These are phyloP conservation scores for Cladosporium velox DNA, from an alignment of 2,329 filamentous ascomycete genomes.

Conservation along the genomic window DNA sequence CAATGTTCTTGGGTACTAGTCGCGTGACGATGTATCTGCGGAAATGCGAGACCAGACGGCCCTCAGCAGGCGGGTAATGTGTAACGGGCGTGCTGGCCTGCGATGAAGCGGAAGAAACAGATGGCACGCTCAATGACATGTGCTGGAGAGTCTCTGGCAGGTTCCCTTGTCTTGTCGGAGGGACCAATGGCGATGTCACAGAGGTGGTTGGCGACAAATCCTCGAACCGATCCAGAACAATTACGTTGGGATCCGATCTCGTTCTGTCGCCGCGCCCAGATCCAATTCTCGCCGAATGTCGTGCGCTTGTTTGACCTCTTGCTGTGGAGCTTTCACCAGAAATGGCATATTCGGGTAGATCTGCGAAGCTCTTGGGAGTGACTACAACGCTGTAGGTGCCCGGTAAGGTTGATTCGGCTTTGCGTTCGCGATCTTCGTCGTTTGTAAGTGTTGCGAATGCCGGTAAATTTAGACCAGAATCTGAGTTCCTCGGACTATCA, in stretches of 20 bases:
- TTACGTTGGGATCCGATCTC: slow-evolving; percentile 49
- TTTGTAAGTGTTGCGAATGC: slow-evolving; percentile 56
- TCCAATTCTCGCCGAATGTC: slow-evolving; percentile 15
- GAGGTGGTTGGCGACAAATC: slow-evolving; percentile 37
- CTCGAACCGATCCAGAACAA: slow-evolving; percentile 55
- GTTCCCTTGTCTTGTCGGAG: slow-evolving; percentile 20
- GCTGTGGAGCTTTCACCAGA: neutral
- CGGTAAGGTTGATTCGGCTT: slow-evolving; percentile 53
- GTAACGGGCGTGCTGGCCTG: slow-evolving; percentile 4
- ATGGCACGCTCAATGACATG: slow-evolving; percentile 29
- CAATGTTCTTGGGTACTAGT: slow-evolving; percentile 1
- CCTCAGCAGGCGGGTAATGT: slow-evolving; percentile 22
- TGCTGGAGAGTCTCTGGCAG: slow-evolving; percentile 29
- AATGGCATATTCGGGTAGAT: slow-evolving; percentile 52
- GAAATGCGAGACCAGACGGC: slow-evolving; percentile 31
- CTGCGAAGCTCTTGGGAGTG: slow-evolving; percentile 56
- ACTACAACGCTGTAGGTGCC: slow-evolving; percentile 59
- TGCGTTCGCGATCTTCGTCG: slow-evolving; percentile 60
- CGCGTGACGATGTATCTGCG: slow-evolving; percentile 30
- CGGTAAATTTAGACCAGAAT: slow-evolving; percentile 47
- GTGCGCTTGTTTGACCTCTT: neutral
- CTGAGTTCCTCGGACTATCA: neutral
- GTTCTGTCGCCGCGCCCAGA: neutral
- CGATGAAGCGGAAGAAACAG: slow-evolving; percentile 16
- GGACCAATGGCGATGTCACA: slow-evolving; percentile 8